Base-by-base conservation (phyloP, 2,329 filamentous ascomycete species). In the Colletotrichum paranaense region DNA sequence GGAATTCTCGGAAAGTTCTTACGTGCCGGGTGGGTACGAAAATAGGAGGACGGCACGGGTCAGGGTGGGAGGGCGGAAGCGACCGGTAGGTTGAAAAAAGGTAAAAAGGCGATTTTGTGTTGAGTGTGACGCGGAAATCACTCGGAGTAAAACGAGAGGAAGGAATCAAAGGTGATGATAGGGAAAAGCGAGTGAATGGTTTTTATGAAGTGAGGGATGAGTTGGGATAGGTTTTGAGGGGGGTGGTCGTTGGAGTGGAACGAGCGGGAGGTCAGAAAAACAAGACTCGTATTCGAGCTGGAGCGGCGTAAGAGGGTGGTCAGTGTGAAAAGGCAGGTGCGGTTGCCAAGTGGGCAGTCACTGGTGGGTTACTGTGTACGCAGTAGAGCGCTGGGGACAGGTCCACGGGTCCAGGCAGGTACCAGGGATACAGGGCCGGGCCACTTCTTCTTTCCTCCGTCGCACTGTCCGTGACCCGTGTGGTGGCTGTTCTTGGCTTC, bases 391-490 rank as follows among this genome's bases (percentile, higher is more conserved):
- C n/a, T 14, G 57, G 19, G 35, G 14, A 16, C 63, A 62, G 28
- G 60, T 58, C 32, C 32, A 35, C 32, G 32, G 32, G 32, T 35
- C 32, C 32, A 35, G 32, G 14, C 22, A 62, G 32, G 49, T 8
- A 53, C 62, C 16, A 56, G 62, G 53, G 35, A 16, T 46, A 53
- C 53, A 46, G 35, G 32, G 35, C 49, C 35, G 53, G 42, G 42
- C 7, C 42, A 49, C 42, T 22, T 49, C 19, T 49, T 49, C 19
- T 49, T 22, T 49, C 42, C 26, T 56, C 46, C 35, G 56, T 71
- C 63, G 68, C 68, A 71, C 63, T 71, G 68, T 71, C 65, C 66
- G 59, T 63, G 59, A 63, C 67, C 69, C 69, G 59, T 63, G 53
- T 64, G 65, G 69, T 72, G 70, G 70, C 58, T 72, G 66, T 67